phyloP scores from a whole-genome alignment of 495 filamentous ascomycete genomes.

The Penicillium parvum region DNA sequence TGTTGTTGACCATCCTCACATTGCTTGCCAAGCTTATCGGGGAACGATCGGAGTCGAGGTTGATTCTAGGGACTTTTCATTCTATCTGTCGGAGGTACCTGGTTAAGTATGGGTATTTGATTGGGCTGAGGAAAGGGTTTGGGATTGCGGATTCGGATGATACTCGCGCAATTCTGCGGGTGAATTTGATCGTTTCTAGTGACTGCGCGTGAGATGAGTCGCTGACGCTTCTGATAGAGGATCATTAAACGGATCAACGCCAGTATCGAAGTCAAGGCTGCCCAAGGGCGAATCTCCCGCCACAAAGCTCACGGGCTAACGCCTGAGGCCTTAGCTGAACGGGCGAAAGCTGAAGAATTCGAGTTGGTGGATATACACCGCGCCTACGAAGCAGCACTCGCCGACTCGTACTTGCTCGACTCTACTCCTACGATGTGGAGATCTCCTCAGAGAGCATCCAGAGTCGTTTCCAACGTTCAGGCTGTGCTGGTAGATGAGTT shows the following conservation, averaged over 20 bases:
- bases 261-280: constrained; percentile 62
- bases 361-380: constrained; percentile 71
- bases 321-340: constrained; percentile 38
- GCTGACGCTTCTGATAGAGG: constrained; percentile 40
- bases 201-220: constrained; percentile 6
- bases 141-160: constrained; percentile 90
- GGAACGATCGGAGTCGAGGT: constrained; percentile 66
- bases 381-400: constrained; percentile 73
- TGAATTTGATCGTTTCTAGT: constrained; percentile 12
- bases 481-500: constrained; percentile 96
- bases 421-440: constrained; percentile 81
- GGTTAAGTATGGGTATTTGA: constrained; percentile 76
- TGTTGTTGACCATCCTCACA: too few species aligned
- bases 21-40: constrained; percentile 76
- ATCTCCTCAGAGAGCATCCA: constrained; percentile 72
- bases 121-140: constrained; percentile 78
- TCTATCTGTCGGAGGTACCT: constrained; percentile 87
- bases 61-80: constrained; percentile 94
- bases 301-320: constrained; percentile 70
- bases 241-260: constrained; percentile 73
- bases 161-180: constrained; percentile 64
- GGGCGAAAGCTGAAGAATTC: constrained; percentile 52
- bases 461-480: constrained; percentile 88
- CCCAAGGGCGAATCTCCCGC: constrained; percentile 75
- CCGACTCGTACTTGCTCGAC: constrained; percentile 78